Evolutionary conservation across 768 basidiomycete species (phyloP).

Genomic region (Mycena chlorophos): DNA sequence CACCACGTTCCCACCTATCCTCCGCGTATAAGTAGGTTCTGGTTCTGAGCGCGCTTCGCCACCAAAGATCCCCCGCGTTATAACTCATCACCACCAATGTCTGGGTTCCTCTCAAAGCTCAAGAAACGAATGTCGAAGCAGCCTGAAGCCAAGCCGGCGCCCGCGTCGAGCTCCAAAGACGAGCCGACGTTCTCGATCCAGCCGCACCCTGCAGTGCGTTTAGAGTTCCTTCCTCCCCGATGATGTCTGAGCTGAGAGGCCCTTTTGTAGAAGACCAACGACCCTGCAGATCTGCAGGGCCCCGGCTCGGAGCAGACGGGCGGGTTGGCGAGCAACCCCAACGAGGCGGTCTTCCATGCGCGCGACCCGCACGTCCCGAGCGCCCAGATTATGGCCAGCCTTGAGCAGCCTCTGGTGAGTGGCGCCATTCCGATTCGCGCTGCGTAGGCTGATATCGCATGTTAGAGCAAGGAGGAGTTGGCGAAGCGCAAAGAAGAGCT

Average conservation of each 20-base stretch:
- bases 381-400: constrained; percentile 40
- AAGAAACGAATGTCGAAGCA: constrained; percentile 18
- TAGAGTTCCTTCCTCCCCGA: background rate
- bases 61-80: background rate
- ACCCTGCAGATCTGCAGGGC: constrained; percentile 58
- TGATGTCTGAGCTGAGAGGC: background rate
- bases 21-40: too few species aligned
- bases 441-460: background rate
- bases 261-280: constrained; percentile 52
- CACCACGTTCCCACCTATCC: background rate
- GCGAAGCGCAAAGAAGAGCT: constrained; percentile 46
- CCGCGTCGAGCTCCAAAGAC: background rate
- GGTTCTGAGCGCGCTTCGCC: background rate
- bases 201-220: constrained; percentile 62
- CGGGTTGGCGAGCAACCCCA: constrained; percentile 40
- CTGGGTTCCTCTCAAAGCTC: constrained; percentile 15
- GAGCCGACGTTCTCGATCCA: constrained; percentile 52
- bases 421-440: background rate
- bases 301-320: constrained; percentile 35
- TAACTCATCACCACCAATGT: constrained; percentile 6
- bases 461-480: constrained; percentile 54
- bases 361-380: constrained; percentile 53
- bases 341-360: constrained; percentile 47
- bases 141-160: constrained; percentile 4
- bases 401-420: constrained; percentile 52